These are phyloP conservation scores for Daedaleopsis nitida DNA, from an alignment of 768 basidiomycete species.

Conservation along the genomic window DNA sequence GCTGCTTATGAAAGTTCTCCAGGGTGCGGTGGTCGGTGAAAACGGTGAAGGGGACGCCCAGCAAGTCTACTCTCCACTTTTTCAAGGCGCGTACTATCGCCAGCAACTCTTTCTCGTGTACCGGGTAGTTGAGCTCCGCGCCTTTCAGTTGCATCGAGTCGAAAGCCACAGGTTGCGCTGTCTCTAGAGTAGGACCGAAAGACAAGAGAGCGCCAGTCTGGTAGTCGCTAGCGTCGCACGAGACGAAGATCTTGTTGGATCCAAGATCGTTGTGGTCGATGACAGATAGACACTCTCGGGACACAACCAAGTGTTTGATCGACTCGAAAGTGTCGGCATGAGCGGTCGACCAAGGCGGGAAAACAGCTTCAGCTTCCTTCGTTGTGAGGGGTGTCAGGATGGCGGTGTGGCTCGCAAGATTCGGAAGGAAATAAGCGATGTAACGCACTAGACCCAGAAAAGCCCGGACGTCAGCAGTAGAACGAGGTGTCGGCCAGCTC, in stretches of 20 bases:
- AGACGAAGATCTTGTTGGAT: conserved; percentile 37
- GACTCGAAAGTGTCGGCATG: conserved; percentile 40
- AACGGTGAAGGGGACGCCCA: conserved; percentile 29
- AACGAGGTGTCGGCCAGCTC: conserved; percentile 34
- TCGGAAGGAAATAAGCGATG: conserved; percentile 22
- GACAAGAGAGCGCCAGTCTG: conserved; percentile 35
- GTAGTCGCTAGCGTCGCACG: conserved; percentile 34
- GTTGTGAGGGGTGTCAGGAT: conserved; percentile 25
- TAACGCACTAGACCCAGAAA: conserved; percentile 27
- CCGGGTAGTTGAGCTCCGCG: conserved; percentile 39
- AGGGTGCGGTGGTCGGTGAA: conserved; percentile 42
- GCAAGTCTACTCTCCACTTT: conserved; percentile 26
- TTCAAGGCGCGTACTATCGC: conserved; percentile 35
- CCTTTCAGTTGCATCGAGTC: conserved; percentile 30
- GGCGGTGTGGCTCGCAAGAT: conserved; percentile 21
- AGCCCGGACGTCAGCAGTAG: conserved; percentile 15
- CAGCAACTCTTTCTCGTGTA: conserved; percentile 32
- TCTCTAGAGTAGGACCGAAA: conserved; percentile 34
- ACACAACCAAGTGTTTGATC: conserved; percentile 33
- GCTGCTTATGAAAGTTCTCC: conserved; percentile 34
- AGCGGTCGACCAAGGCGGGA: conserved; percentile 27
- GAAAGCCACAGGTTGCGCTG: conserved; percentile 34
- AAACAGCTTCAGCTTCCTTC: conserved; percentile 28
- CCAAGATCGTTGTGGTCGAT: conserved; percentile 36
- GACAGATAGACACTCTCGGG: conserved; percentile 28